Conservation (phyloP, 805 yeast species). For the Ogataea ganodermae region DNA sequence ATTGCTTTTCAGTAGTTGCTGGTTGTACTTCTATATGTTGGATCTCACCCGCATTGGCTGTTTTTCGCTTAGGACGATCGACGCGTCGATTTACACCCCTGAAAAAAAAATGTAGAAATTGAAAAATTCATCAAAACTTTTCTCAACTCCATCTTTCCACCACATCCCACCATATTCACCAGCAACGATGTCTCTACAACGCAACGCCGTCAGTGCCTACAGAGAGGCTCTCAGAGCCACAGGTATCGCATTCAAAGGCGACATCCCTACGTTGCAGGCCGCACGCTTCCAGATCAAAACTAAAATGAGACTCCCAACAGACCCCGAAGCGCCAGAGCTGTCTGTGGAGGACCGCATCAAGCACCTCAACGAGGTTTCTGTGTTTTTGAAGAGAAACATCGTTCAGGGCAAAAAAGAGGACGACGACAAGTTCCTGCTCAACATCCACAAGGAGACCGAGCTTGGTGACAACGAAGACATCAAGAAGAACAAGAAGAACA, state of each 20-base stretch:
- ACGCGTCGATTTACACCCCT: too few species aligned
- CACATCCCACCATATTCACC: neutral
- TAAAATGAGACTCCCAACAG: conserved; percentile 44
- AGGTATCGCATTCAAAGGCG: conserved; percentile 56
- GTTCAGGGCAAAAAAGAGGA: conserved; percentile 71
- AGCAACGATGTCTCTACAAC: conserved; percentile 22
- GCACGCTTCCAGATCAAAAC: conserved; percentile 61
- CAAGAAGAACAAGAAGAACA: conserved; percentile 46
- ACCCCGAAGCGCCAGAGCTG: conserved; percentile 48
- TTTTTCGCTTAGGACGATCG: neutral
- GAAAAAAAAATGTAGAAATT: neutral
- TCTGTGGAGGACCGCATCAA: conserved; percentile 51
- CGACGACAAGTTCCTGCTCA: conserved; percentile 53
- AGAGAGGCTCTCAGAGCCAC: conserved; percentile 70
- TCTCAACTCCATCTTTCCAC: neutral
- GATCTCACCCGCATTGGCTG: too few species aligned
- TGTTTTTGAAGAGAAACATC: conserved; percentile 68
- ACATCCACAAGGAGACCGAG: conserved; percentile 80
- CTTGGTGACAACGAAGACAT: conserved; percentile 87
- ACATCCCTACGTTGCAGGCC: conserved; percentile 49
- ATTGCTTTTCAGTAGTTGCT: too few species aligned
- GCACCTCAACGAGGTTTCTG: conserved; percentile 68
- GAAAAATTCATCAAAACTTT: neutral
- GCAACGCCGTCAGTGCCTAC: conserved; percentile 48
- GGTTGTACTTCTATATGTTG: too few species aligned